Evolutionary conservation across 2,329 filamentous ascomycete species (phyloP), one percentile per base, ranked within the genome.

Genomic region (Drechslerella coelobrocha): DNA sequence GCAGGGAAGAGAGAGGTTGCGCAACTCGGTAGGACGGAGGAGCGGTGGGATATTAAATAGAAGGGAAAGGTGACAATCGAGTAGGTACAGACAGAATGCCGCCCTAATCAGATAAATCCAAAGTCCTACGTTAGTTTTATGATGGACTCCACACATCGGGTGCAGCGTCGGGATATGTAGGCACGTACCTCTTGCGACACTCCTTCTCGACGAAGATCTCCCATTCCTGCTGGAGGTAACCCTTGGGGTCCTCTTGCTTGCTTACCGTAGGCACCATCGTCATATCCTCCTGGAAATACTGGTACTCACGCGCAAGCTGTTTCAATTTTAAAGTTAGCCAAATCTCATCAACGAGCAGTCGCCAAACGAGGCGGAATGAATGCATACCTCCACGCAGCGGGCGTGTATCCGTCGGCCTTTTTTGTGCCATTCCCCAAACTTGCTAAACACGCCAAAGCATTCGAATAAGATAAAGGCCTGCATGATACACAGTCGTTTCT

Each of bases 301-400:
- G 68, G 37, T 76, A 74, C 21, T 76, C 74, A 59, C 74, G 73
- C 24, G 74, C 74, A 72, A 76, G 75, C 74, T 75, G 26, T 2
- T n/a, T n/a, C n/a, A n/a, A n/a, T n/a, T n/a, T n/a, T n/a, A n/a
- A n/a, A n/a, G n/a, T n/a, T n/a, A n/a, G n/a, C n/a, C n/a, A n/a
- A n/a, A n/a, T n/a, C n/a, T n/a, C n/a, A n/a, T n/a, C n/a, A n/a
- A n/a, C n/a, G n/a, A n/a, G n/a, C n/a, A n/a, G n/a, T n/a, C n/a
- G 10, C 2, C 10, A 24, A 19, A 51, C 27, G 17, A 24, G 17
- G 31, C 3, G 19, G 48, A 21, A 45, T 27, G 26, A 24, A 55
- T 23, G 27, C 59, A 41, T 72, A 75, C 74, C 71, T 76, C 74
- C 41, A 75, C 63, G 55, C 73, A 74, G 53, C 73, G 57, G 31